Base-by-base conservation (phyloP, 257 asterid genomes). In the Cynanchum wilfordii region DNA sequence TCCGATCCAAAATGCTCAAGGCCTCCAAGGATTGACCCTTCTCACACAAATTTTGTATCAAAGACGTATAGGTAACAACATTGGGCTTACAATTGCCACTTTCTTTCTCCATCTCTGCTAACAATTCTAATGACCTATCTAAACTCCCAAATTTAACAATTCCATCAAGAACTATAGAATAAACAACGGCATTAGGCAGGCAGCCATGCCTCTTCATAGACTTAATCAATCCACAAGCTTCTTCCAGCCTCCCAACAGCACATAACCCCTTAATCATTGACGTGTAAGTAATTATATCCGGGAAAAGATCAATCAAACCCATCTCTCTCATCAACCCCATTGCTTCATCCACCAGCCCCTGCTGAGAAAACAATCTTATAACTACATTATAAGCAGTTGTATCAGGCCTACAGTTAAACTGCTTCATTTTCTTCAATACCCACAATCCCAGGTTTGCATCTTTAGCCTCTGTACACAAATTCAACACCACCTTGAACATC, bases 361-460 rank as follows among this genome's bases (percentile, higher is more conserved):
- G 82, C 70, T 85, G 89, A 49, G 85, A 80, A 50, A 93, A 79
- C 44, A 93, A 74, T 49, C 88, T 73, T 83, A 93, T 89, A 63
- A 89, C 97, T 72, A 87, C 88, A 77, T 88, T 89, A 72, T 91
- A 93, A 4, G 89, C 81, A 45, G 78, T 87, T 0, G 96, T 87
- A 54, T 93, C 98, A 0, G 96, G 97, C 72, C 92, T 73, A 68
- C 91, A 85, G 59, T 81, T 75, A 11, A 78, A 87, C 70, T 91
- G 97, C 87, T 87, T 87, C 96, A 91, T 89, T 72, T 83, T 86
- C 76, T 89, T 81, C 84, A 93, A 78, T 75, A 93, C 94, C 91
- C 86, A 81, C 67, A 93, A 75, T 12, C 91, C 95, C 87, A 88
- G 70, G 50, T 81, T 74, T 10, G 86, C 90, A 82, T 89, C 89